A percentile compares a stretch with the other conserved stretches of the same genome.
These are phyloP conservation scores for Anthostomella pinea DNA, from an alignment of 2,329 filamentous ascomycete genomes.

Conservation along the genomic window DNA sequence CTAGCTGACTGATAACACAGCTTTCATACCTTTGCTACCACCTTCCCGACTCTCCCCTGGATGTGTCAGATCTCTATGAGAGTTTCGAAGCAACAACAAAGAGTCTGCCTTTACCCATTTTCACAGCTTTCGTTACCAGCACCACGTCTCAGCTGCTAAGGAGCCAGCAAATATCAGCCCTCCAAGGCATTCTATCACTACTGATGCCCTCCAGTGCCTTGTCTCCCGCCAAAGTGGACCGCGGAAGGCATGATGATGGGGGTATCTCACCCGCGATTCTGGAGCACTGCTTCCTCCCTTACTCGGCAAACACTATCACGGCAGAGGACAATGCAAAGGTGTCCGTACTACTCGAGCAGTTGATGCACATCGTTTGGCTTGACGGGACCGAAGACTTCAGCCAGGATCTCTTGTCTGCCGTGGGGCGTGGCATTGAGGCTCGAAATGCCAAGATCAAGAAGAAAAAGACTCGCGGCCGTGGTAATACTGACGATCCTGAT, in stretches of 20 bases:
- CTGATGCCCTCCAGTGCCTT: conserved; percentile 43
- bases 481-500: conserved; percentile 34
- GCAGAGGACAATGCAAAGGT: conserved; percentile 71
- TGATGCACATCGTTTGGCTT: conserved; percentile 54
- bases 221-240: conserved; percentile 40
- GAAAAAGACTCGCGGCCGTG: conserved; percentile 30
- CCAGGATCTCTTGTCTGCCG: conserved; percentile 36
- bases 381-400: conserved; percentile 35
- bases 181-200: conserved; percentile 43
- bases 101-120: conserved; percentile 55
- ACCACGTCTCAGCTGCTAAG: conserved; percentile 35
- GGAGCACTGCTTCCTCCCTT: conserved; percentile 61
- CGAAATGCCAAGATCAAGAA: conserved; percentile 46
- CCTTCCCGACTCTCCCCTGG: conserved; percentile 39
- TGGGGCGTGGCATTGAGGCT: conserved; percentile 47
- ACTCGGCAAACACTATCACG: conserved; percentile 58
- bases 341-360: conserved; percentile 63
- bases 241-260: conserved; percentile 35
- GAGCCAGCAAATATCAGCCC: conserved; percentile 42
- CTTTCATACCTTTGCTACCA: conserved; percentile 47
- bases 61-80: conserved; percentile 56
- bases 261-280: conserved; percentile 45
- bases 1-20: too few species aligned
- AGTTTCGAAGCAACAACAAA: conserved; percentile 55
- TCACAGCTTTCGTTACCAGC: conserved; percentile 53